phyloP scores from a whole-genome alignment of 768 basidiomycete genomes.

The Gymnopilus junonius region DNA sequence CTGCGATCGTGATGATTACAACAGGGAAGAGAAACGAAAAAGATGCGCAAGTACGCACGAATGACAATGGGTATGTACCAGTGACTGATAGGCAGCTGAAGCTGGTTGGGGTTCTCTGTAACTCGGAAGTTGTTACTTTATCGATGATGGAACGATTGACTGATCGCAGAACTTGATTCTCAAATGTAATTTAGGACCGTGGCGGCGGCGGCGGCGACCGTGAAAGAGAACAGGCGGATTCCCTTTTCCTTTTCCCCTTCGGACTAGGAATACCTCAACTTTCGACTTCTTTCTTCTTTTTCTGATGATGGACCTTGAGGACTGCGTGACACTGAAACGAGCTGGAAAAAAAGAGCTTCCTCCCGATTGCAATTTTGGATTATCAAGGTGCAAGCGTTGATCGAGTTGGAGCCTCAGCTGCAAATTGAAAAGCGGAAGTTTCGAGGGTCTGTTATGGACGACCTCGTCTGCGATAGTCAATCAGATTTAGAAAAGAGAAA shows the following conservation, averaged over 20 bases:
- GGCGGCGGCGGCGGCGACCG: not conserved
- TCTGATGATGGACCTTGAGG: not conserved
- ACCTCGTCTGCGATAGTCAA: too few relatives aligned
- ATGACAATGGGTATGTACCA: not conserved
- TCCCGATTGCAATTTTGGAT: too few relatives aligned
- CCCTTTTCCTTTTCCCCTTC: not conserved
- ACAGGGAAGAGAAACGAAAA: not conserved
- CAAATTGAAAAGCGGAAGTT: too few relatives aligned
- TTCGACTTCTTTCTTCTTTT: slow-evolving; percentile 2
- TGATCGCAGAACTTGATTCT: not conserved
- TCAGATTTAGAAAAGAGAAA: too few relatives aligned
- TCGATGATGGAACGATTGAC: not conserved
- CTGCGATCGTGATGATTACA: not conserved
- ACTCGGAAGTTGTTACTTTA: not conserved
- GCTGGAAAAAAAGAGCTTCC: not conserved
- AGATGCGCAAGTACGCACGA: not conserved
- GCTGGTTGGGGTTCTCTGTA: too few relatives aligned
- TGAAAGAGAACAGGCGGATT: not conserved
- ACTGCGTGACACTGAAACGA: not conserved
- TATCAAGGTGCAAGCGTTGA: too few relatives aligned
- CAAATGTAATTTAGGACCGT: too few relatives aligned
- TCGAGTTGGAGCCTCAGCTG: too few relatives aligned
- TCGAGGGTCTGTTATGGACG: too few relatives aligned
- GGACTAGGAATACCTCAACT: not conserved
- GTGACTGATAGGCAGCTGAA: not conserved